Evolutionary conservation across 768 basidiomycete genomes (phyloP).

Genomic region (Phanerochaete sordida): DNA sequence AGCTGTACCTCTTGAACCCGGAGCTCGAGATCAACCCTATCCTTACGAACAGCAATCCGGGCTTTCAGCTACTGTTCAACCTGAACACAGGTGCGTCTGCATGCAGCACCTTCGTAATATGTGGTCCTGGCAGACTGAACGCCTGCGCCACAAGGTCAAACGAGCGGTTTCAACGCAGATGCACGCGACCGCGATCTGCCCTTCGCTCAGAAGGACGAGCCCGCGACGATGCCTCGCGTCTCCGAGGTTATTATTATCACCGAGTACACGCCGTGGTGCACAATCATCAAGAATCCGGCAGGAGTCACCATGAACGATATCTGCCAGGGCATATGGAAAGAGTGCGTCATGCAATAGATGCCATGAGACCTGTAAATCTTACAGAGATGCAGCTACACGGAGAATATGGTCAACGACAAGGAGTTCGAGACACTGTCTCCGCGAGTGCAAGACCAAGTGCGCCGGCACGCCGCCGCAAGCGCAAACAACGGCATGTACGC

Average conservation of each 20-base stretch:
- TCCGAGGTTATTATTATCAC: slow-evolving; percentile 33
- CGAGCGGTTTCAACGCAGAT: slow-evolving; percentile 58
- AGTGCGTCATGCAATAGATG: slow-evolving; percentile 44
- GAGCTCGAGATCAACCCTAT: slow-evolving; percentile 74
- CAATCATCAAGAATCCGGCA: slow-evolving; percentile 62
- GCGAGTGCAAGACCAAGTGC: slow-evolving; percentile 70
- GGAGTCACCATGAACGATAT: slow-evolving; percentile 79
- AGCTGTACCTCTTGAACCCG: slow-evolving; percentile 70
- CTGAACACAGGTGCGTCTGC: slow-evolving; percentile 53
- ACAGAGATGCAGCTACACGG: slow-evolving; percentile 52
- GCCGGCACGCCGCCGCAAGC: slow-evolving; percentile 50
- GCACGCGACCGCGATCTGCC: slow-evolving; percentile 57
- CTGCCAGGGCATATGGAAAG: slow-evolving; percentile 68
- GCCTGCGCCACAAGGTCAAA: slow-evolving; percentile 36
- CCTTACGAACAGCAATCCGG: slow-evolving; percentile 43
- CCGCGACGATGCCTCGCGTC: slow-evolving; percentile 36
- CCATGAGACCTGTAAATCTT: background rate
- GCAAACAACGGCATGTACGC: slow-evolving; percentile 18
- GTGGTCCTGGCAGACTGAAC: background rate
- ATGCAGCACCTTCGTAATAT: background rate
- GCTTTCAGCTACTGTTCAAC: slow-evolving; percentile 70
- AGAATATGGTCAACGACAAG: slow-evolving; percentile 59
- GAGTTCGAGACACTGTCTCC: slow-evolving; percentile 60
- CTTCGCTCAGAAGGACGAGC: slow-evolving; percentile 37
- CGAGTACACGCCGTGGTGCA: slow-evolving; percentile 73